Evolutionary conservation across 768 basidiomycete genomes (phyloP).

Genomic region (Lentinula aciculospora): DNA sequence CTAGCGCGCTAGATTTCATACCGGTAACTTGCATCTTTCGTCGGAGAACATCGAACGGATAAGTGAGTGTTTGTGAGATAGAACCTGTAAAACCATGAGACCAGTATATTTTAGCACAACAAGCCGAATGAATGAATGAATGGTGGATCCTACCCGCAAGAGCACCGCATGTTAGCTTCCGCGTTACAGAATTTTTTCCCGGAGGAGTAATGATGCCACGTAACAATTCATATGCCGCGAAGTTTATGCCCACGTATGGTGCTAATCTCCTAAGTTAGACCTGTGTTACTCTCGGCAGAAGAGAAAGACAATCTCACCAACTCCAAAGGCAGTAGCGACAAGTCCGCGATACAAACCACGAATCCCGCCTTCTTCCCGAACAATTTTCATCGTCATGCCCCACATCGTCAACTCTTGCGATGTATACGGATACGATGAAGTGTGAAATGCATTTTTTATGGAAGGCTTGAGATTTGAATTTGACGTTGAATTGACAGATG

Average conservation of each 20-base stretch:
- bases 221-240: slow-evolving; percentile 87
- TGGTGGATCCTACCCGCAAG: slow-evolving; percentile 56
- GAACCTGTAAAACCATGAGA: slow-evolving; percentile 43
- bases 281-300: no score
- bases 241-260: slow-evolving; percentile 88
- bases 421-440: slow-evolving; percentile 34
- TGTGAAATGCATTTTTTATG: slow-evolving; percentile 52
- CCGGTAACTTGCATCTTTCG: slow-evolving; percentile 95
- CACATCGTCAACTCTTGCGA: slow-evolving; percentile 62
- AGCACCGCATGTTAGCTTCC: slow-evolving; percentile 83
- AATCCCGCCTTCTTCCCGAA: slow-evolving; percentile 89
- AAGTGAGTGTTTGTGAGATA: slow-evolving; percentile 91
- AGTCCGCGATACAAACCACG: slow-evolving; percentile 84
- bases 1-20: slow-evolving; percentile 54
- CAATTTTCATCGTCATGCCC: slow-evolving; percentile 89
- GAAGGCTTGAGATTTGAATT: slow-evolving; percentile 13
- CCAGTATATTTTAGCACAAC: background rate
- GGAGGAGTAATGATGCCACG: slow-evolving; percentile 77
- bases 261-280: slow-evolving; percentile 28
- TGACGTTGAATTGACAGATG: slow-evolving; percentile 19
- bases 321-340: slow-evolving; percentile 79
- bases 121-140: background rate
- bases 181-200: slow-evolving; percentile 57
- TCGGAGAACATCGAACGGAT: slow-evolving; percentile 91
- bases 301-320: slow-evolving; percentile 20